Evolutionary conservation across 495 filamentous ascomycete species (phyloP).

Genomic region (Xylaria castorea): DNA sequence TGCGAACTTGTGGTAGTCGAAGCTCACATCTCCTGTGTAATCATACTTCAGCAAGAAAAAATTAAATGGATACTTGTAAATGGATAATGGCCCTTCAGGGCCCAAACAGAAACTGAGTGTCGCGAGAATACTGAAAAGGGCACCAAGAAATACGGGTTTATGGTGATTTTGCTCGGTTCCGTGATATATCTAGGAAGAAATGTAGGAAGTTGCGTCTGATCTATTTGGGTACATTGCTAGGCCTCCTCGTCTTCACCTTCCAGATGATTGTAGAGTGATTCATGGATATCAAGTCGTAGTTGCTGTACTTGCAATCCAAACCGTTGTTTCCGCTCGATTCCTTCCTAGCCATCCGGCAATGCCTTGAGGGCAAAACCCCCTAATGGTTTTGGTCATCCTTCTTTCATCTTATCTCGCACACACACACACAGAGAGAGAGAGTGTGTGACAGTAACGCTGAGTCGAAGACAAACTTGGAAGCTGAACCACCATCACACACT

Average conservation of each 20-base stretch:
- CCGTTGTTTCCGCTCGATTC: background rate
- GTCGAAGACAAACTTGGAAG: background rate
- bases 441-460: background rate
- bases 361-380: background rate
- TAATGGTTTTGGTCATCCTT: background rate
- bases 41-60: background rate
- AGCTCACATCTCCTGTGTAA: background rate
- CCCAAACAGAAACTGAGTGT: background rate
- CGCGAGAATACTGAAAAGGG: background rate
- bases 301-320: background rate
- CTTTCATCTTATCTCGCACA: background rate
- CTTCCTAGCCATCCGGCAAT: background rate
- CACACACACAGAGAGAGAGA: background rate
- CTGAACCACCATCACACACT: background rate
- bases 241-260: constrained; percentile 2
- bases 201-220: background rate
- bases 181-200: background rate
- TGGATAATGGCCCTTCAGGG: background rate
- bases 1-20: background rate
- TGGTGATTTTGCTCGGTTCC: background rate
- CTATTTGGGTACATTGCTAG: background rate
- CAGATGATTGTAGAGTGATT: background rate
- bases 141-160: background rate
- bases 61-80: background rate
- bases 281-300: background rate